Evolutionary conservation across 108 stramenopile genomes (phyloP).

Genomic region (Nitzschia inconspicua): DNA sequence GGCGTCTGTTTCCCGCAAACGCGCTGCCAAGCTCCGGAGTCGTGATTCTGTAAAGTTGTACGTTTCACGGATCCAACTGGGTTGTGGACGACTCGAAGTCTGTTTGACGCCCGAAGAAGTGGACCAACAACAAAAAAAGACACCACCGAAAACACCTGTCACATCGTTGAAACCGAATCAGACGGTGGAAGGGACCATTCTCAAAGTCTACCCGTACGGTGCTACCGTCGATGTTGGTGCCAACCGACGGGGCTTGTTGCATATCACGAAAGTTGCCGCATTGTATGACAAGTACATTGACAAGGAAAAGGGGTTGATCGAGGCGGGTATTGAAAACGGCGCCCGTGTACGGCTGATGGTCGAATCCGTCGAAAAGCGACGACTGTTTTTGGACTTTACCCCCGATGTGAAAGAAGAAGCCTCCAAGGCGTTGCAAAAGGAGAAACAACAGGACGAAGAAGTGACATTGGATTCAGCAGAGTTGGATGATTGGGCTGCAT

Average conservation of each 20-base stretch:
- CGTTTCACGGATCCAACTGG: conserved; percentile 52
- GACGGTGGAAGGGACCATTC: conserved; percentile 47
- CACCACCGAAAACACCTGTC: conserved; percentile 33
- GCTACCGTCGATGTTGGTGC: conserved; percentile 75
- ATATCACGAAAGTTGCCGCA: conserved; percentile 62
- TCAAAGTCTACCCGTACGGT: conserved; percentile 58
- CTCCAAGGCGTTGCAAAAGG: neutral
- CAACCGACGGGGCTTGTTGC: conserved; percentile 70
- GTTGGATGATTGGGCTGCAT: neutral
- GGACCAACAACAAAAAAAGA: conserved; percentile 10
- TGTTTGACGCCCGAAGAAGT: conserved; percentile 39
- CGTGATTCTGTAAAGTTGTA: conserved; percentile 44
- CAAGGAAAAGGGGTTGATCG: conserved; percentile 57
- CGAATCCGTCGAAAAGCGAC: conserved; percentile 43
- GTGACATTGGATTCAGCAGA: neutral
- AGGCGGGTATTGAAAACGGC: conserved; percentile 49
- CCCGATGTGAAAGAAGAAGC: conserved; percentile 42
- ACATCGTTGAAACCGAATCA: conserved; percentile 39
- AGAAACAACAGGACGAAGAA: neutral
- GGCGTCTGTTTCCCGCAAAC: conserved; percentile 52
- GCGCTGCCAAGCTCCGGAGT: conserved; percentile 34
- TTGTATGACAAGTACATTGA: conserved; percentile 45
- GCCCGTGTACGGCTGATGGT: conserved; percentile 47
- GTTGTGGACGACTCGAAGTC: conserved; percentile 64
- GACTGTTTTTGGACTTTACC: conserved; percentile 62